Evolutionary conservation across 352 stramenopile genomes (phyloP), one percentile per base, ranked within the genome.

Genomic region (Plasmopara halstedii): DNA sequence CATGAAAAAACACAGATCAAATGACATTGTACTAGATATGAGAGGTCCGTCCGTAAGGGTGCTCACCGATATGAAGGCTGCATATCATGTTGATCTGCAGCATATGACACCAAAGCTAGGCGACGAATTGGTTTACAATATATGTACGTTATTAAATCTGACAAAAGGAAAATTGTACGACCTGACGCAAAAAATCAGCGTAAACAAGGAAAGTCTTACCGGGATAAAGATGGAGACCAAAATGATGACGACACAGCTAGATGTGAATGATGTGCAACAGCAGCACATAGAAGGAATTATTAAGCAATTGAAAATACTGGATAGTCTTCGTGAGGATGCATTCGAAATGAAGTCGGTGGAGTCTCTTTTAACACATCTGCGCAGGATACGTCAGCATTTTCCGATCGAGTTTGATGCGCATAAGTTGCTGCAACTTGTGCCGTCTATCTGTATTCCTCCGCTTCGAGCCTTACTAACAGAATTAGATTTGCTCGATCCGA

Each of bases 91-190:
- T 3, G 61, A 72, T 34, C 21, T 54, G 13, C 67, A 67, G 19
- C 56, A 62, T 2, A 60, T 59, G 2, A 71, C 58, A 42, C 83
- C 84, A 0, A 91, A 91, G 53, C 54, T 96, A 5, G 87, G 87
- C 2, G 81, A 95, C 38, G 87, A 96, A 62, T 64, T 96, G 17
- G 85, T 96, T 55, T 91, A 95, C 58, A 96, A 96, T 45, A 77
- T 96, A 11, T 67, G 76, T 22, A 88, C 89, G 64, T 67, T 95
- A 13, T 84, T 96, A 31, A 90, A 90, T 50, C 47, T 90, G 2
- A 64, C 84, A 2, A 75, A 95, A 58, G 71, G 74, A 6, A 63
- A 81, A 25, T 87, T 95, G 46, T 81, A 72, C 34, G 75, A 86
- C 46, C 43, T 89, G 31, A 89, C 60, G 15, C 72, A 87, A 35